These are phyloP conservation scores for Vigna trinervia DNA, from an alignment of 306 rosid species.

Conservation along the genomic window DNA sequence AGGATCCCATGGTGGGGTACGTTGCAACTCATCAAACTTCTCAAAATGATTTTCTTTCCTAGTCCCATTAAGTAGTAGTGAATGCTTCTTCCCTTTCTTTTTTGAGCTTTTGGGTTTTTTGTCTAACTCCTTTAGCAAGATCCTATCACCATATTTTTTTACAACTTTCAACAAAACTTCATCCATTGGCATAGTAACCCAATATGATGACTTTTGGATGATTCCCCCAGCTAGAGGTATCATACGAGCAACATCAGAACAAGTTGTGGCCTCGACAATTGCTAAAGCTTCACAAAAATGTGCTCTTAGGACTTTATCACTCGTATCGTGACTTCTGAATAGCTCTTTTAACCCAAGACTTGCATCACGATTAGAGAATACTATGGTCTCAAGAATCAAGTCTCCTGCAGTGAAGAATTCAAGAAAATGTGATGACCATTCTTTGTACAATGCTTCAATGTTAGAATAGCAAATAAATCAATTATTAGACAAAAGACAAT, in stretches of 20 bases:
- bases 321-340: conserved; percentile 54
- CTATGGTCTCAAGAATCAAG: conserved; percentile 35
- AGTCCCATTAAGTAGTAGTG: conserved; percentile 50
- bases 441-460: conserved; percentile 3
- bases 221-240: conserved; percentile 50
- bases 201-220: conserved; percentile 50
- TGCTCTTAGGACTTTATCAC: conserved; percentile 56
- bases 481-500: background rate
- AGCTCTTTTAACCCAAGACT: conserved; percentile 77
- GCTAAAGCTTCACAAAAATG: conserved; percentile 67
- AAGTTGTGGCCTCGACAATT: conserved; percentile 63
- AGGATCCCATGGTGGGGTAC: conserved; percentile 77
- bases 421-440: conserved; percentile 32
- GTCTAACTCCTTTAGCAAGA: conserved; percentile 73
- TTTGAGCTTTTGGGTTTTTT: conserved; percentile 62
- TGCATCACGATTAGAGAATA: conserved; percentile 39
- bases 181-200: conserved; percentile 64
- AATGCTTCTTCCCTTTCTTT: conserved; percentile 63
- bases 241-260: conserved; percentile 53
- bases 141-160: conserved; percentile 63
- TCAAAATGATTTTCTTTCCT: conserved; percentile 55
- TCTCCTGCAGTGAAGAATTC: conserved; percentile 61
- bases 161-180: conserved; percentile 68
- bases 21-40: conserved; percentile 66
- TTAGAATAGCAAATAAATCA: conserved; percentile 20